Conservation (phyloP, 768 basidiomycete genomes). For the Clavulina sp. region DNA sequence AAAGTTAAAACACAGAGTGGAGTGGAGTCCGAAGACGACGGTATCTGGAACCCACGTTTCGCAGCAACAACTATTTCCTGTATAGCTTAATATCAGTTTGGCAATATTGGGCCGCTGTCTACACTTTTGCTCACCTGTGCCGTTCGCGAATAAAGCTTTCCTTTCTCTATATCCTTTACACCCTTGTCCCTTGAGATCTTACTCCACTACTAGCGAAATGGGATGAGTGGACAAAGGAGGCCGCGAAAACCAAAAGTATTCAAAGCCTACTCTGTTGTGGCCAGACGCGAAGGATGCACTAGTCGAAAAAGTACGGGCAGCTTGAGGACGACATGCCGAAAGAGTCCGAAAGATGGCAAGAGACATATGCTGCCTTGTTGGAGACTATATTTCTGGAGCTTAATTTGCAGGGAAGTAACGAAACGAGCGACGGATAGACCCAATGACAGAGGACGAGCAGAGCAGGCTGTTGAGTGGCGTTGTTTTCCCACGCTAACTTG, state of each 20-base stretch:
- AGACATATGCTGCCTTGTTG: too few relatives aligned
- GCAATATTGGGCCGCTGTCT: not conserved
- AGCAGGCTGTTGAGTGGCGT: too few relatives aligned
- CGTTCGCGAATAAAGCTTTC: not conserved
- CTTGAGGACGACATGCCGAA: too few relatives aligned
- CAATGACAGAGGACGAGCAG: too few relatives aligned
- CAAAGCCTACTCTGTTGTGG: constrained; percentile 1
- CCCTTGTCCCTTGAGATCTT: constrained; percentile 2
- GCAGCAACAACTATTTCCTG: not conserved
- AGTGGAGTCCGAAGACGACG: not conserved
- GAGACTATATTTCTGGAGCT: too few relatives aligned
- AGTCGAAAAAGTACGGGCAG: too few relatives aligned
- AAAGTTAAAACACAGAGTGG: not conserved
- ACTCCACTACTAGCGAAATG: constrained; percentile 2
- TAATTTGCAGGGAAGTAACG: too few relatives aligned
- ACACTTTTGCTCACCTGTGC: not conserved
- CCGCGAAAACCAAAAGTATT: not conserved
- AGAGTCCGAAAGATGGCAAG: too few relatives aligned
- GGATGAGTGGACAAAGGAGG: not conserved
- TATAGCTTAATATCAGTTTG: not conserved
- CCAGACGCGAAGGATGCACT: not conserved
- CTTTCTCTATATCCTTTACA: not conserved
- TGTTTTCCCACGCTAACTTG: too few relatives aligned
- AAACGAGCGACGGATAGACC: too few relatives aligned
- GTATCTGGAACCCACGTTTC: not conserved